Conservation (phyloP, 1,284 basidiomycete genomes). For the Puccinia horiana region DNA sequence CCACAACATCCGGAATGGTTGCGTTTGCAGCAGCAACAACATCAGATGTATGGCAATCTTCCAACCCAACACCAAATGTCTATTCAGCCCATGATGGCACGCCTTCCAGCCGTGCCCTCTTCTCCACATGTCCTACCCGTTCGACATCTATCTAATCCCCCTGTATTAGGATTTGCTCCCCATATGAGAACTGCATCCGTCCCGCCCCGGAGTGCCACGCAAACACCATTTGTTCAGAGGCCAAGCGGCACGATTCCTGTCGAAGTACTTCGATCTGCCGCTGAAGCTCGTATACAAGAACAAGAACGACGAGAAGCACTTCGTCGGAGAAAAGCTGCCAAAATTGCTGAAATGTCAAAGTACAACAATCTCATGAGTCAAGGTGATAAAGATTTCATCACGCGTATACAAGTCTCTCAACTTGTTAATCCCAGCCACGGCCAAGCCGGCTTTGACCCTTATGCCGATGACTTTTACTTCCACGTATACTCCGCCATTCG, state of each 20-base stretch:
- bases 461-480: constrained; percentile 96
- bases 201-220: constrained; percentile 13
- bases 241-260: constrained; percentile 10
- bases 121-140: constrained; percentile 18
- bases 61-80: constrained; percentile 25
- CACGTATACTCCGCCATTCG: constrained; percentile 84
- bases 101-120: constrained; percentile 9
- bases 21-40: constrained; percentile 48
- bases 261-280: constrained; percentile 47
- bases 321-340: constrained; percentile 73
- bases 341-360: constrained; percentile 84
- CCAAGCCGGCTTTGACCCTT: constrained; percentile 72
- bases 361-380: constrained; percentile 99
- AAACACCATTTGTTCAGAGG: constrained; percentile 14
- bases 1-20: constrained; percentile 50
- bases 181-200: constrained; percentile 7
- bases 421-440: constrained; percentile 65
- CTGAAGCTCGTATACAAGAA: constrained; percentile 78
- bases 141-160: constrained; percentile 28
- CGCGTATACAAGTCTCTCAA: constrained; percentile 96
- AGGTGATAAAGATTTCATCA: constrained; percentile 99
- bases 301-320: constrained; percentile 81
- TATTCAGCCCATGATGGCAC: constrained; percentile 6
- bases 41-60: constrained; percentile 46
- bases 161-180: neutral